Percentiles rank a stretch among this genome's conserved stretches.
Evolutionary conservation across 2,329 filamentous ascomycete genomes (phyloP).

Genomic region (Chaetoscypha palmicola): DNA sequence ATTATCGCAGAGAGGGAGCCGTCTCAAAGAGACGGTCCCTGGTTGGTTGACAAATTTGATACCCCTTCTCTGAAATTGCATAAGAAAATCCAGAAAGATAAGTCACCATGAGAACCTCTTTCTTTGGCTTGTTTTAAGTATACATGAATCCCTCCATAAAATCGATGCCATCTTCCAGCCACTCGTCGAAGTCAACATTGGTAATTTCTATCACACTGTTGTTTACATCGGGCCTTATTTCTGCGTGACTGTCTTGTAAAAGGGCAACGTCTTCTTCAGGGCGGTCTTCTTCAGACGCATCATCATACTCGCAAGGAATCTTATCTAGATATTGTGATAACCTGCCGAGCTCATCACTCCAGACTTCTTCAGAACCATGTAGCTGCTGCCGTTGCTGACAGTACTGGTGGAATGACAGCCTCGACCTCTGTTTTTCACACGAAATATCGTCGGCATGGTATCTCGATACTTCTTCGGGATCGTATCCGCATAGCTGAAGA

Average conservation of each 20-base stretch:
- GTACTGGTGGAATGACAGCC: constrained; percentile 11
- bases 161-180: neutral
- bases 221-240: neutral
- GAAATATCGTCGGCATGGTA: neutral
- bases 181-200: neutral
- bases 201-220: neutral
- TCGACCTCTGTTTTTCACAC: constrained; percentile 6
- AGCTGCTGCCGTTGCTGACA: constrained; percentile 7
- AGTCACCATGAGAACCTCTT: too few species aligned
- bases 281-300: neutral
- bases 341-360: neutral
- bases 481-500: constrained; percentile 14
- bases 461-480: constrained; percentile 7
- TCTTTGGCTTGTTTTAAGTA: too few species aligned
- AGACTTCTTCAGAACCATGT: neutral
- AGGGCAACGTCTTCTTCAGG: neutral
- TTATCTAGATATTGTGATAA: neutral
- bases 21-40: too few species aligned
- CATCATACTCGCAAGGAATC: neutral
- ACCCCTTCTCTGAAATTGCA: too few species aligned
- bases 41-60: too few species aligned
- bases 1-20: too few species aligned
- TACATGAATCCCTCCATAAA: too few species aligned
- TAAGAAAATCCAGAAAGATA: too few species aligned
- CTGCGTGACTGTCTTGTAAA: neutral